Evolutionary conservation across 2,329 filamentous ascomycete species (phyloP).

Genomic region (Aspergillus vadensis): DNA sequence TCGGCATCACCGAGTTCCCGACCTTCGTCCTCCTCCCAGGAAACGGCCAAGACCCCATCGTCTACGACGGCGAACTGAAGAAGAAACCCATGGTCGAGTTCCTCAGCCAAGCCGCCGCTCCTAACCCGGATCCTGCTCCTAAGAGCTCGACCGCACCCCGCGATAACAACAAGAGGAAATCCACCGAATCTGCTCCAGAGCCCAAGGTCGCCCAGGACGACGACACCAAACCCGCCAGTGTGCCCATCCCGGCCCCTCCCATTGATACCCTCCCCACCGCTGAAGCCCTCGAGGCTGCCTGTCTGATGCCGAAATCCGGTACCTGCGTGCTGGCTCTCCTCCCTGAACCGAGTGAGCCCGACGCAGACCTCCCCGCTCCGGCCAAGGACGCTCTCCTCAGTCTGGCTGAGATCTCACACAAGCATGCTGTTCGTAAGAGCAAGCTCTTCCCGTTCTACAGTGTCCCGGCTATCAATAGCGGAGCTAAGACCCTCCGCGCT

Average conservation of each 20-base stretch:
- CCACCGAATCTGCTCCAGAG: slow-evolving; percentile 56
- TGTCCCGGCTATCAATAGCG: slow-evolving; percentile 65
- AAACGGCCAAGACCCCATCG: slow-evolving; percentile 65
- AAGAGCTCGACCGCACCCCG: slow-evolving; percentile 39
- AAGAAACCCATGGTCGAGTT: slow-evolving; percentile 81
- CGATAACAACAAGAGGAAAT: slow-evolving; percentile 48
- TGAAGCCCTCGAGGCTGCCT: slow-evolving; percentile 68
- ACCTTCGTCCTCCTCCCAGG: slow-evolving; percentile 77
- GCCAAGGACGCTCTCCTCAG: slow-evolving; percentile 60
- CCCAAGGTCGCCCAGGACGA: slow-evolving; percentile 49
- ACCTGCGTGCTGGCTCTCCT: slow-evolving; percentile 82
- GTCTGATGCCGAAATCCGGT: slow-evolving; percentile 72
- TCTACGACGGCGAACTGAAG: slow-evolving; percentile 81
- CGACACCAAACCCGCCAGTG: slow-evolving; percentile 43
- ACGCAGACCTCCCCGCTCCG: slow-evolving; percentile 48
- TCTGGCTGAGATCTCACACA: slow-evolving; percentile 73
- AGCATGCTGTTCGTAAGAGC: slow-evolving; percentile 66
- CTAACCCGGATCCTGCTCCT: slow-evolving; percentile 74
- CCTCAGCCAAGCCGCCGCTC: slow-evolving; percentile 73
- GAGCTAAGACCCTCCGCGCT: slow-evolving; percentile 57
- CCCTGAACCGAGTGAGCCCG: slow-evolving; percentile 55
- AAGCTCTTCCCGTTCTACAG: slow-evolving; percentile 83
- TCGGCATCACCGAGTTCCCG: slow-evolving; percentile 76
- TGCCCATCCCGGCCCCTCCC: slow-evolving; percentile 60
- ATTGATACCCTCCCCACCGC: slow-evolving; percentile 67